Conservation (phyloP, 148 eudicot species). For the Spergularia marina region DNA sequence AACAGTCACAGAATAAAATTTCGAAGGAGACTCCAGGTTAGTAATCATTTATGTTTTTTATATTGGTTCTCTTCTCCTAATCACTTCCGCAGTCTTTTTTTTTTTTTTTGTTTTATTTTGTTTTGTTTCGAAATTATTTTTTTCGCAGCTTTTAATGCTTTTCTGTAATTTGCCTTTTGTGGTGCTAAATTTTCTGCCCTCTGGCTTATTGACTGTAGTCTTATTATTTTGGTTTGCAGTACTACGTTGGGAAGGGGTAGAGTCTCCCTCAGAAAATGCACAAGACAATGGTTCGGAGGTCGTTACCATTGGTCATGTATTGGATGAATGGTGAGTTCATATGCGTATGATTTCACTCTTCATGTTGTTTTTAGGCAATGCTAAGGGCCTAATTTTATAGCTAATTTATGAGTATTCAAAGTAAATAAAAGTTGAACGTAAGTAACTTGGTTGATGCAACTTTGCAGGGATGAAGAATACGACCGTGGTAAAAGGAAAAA, state of each 20-base stretch:
- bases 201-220: slow-evolving; percentile 1
- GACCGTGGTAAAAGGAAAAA: slow-evolving; percentile 87
- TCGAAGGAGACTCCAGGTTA: slow-evolving; percentile 57
- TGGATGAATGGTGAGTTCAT: slow-evolving; percentile 84
- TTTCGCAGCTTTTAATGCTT: too few relatives aligned
- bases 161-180: not conserved
- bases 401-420: not conserved
- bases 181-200: not conserved
- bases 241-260: slow-evolving; percentile 64
- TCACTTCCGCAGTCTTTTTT: not conserved
- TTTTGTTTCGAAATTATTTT: not conserved
- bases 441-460: not conserved
- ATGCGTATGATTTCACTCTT: not conserved
- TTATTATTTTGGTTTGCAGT: slow-evolving; percentile 41
- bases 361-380: not conserved
- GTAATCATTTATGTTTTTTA: slow-evolving; percentile 18
- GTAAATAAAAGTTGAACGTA: not conserved
- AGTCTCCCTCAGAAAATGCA: slow-evolving; percentile 28
- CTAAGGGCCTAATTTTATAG: not conserved
- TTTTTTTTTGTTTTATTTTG: not conserved
- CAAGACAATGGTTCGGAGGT: slow-evolving; percentile 24
- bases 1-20: slow-evolving; percentile 30
- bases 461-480: slow-evolving; percentile 88
- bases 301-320: slow-evolving; percentile 62
- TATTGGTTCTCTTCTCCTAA: not conserved